Evolutionary conservation across 768 basidiomycete species (phyloP), one percentile per base, ranked within the genome.

Genomic region (Termitomyces sp.): DNA sequence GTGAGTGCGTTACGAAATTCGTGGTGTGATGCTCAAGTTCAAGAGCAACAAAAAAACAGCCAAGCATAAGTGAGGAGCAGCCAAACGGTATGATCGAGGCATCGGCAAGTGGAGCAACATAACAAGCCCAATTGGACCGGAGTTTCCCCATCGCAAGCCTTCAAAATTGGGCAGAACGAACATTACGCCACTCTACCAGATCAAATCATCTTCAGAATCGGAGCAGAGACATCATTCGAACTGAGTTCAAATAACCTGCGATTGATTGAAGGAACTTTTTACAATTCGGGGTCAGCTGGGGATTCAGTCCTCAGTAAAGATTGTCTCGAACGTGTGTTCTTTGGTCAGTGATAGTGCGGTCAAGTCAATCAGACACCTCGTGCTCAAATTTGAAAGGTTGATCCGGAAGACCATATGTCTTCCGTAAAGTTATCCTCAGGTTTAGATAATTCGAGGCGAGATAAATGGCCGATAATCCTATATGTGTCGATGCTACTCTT

Each of bases 401-500:
- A 50, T 50, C 49, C 49, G 51, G 26, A 41, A 52, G 32, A 15
- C 28, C 51, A 52, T 41, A 44, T 52, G 51, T 43, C 47, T 48
- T 48, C 47, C 47, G 34, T 35, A 34, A n/a, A 22, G 8, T 48
- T 28, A 21, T 35, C 21, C 17, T n/a, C 34, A 45, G 37, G 44
- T 50, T 51, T 46, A 32, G 10, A 32, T 32, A 49, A 42, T 38
- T 40, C 28, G 43, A 53, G 19, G 28, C 47, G 44, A 55, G 45
- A 55, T 52, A 26, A n/a, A 51, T 51, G 41, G 17, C n/a, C 28
- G 37, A 51, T 51, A 46, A 41, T 51, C 45, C 55, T 45, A 56
- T 56, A 51, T 51, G 55, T 51, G 24, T 37, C 19, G 12, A 26
- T 50, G 28, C 43, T 30, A 41, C 28, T 17, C 38, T 51, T 46